These are phyloP conservation scores for Talaromyces funiculosus DNA, from an alignment of 2,329 filamentous ascomycete genomes.

Conservation along the genomic window DNA sequence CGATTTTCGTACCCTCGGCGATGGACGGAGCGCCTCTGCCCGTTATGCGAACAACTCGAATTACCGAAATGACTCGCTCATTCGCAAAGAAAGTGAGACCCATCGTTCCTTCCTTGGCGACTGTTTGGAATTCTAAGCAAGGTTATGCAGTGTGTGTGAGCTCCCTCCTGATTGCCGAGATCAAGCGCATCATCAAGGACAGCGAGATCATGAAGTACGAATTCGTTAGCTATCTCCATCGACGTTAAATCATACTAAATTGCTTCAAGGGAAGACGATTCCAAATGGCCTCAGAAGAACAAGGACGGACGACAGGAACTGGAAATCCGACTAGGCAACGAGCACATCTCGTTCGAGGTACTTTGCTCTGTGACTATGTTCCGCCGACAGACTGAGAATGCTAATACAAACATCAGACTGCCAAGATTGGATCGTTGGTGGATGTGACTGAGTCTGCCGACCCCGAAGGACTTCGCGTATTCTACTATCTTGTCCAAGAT, in stretches of 20 bases:
- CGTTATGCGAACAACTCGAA: constrained; percentile 99
- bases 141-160: constrained; percentile 79
- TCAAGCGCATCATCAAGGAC: constrained; percentile 93
- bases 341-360: constrained; percentile 97
- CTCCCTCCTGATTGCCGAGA: constrained; percentile 81
- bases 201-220: constrained; percentile 92
- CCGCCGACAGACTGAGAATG: neutral
- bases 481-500: constrained; percentile 98
- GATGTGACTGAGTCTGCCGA: constrained; percentile 96
- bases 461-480: constrained; percentile 90
- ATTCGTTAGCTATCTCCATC: neutral
- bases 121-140: neutral
- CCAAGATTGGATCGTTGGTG: constrained; percentile 94
- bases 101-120: constrained; percentile 1
- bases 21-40: constrained; percentile 86
- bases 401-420: constrained; percentile 58
- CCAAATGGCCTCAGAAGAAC: constrained; percentile 98
- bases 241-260: constrained; percentile 15
- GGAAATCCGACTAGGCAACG: constrained; percentile 86
- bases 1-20: constrained; percentile 86
- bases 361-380: neutral
- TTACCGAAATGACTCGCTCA: constrained; percentile 96
- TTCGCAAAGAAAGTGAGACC: constrained; percentile 93
- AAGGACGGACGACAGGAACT: constrained; percentile 96
- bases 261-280: constrained; percentile 77